These are phyloP conservation scores for Rosa lucieae DNA, from an alignment of 306 rosid species.

Conservation along the genomic window DNA sequence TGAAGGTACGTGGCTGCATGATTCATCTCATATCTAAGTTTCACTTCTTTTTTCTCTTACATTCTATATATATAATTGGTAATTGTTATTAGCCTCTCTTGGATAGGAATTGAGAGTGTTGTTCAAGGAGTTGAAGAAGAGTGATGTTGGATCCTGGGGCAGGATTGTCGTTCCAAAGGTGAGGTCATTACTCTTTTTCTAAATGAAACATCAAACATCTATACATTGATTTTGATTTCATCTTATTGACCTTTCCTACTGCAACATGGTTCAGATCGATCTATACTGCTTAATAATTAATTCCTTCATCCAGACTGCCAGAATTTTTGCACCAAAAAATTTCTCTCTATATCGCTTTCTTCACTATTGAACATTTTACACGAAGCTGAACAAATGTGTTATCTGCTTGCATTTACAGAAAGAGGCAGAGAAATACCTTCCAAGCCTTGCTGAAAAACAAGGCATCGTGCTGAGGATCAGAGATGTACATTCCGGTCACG, in stretches of 20 bases:
- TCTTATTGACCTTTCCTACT: neutral
- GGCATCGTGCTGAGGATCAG: constrained; percentile 43
- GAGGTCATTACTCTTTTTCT: constrained; percentile 6
- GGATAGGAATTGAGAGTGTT: constrained; percentile 37
- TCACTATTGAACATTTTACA: neutral
- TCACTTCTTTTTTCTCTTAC: neutral
- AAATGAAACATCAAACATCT: neutral
- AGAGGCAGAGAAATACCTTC: constrained; percentile 63
- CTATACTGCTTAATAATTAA: neutral
- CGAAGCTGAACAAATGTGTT: neutral
- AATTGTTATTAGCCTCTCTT: neutral
- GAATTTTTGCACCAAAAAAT: neutral
- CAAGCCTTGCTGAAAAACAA: constrained; percentile 39
- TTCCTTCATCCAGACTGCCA: neutral
- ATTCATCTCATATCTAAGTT: neutral
- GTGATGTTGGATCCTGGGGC: constrained; percentile 50
- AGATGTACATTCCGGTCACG: constrained; percentile 43
- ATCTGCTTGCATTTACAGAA: constrained; percentile 35
- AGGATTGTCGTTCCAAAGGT: constrained; percentile 84
- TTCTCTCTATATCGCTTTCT: neutral
- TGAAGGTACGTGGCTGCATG: constrained; percentile 40
- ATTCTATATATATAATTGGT: neutral
- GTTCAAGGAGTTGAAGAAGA: constrained; percentile 43
- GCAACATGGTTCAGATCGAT: neutral
- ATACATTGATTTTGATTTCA: neutral